phyloP scores from a whole-genome alignment of 208 protist genomes.

The Borovskyia barvae region DNA sequence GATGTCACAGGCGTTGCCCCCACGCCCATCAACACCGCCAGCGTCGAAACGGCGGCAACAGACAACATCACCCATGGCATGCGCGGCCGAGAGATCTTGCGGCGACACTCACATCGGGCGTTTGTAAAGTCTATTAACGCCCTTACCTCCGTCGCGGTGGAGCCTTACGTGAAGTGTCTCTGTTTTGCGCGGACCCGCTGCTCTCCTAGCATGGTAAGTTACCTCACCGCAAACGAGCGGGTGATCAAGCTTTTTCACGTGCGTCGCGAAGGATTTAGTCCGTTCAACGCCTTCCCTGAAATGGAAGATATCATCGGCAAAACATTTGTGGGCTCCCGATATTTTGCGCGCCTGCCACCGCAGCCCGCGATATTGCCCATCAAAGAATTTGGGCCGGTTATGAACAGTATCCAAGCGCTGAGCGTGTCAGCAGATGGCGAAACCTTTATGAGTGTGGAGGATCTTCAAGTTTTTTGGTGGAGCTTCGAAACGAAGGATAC shows the following conservation, averaged over 20 bases:
- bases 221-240: conserved; percentile 84
- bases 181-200: conserved; percentile 55
- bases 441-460: conserved; percentile 86
- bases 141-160: conserved; percentile 76
- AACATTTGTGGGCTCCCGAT: conserved; percentile 45
- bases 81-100: conserved; percentile 58
- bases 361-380: conserved; percentile 65
- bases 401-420: conserved; percentile 72
- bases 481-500: conserved; percentile 67
- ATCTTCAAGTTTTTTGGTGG: conserved; percentile 91
- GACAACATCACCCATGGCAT: conserved; percentile 50
- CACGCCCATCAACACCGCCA: conserved; percentile 23
- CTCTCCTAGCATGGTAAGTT: conserved; percentile 81
- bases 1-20: conserved; percentile 19
- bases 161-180: conserved; percentile 74
- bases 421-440: conserved; percentile 72
- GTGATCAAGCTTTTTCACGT: conserved; percentile 88
- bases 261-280: conserved; percentile 71
- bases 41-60: conserved; percentile 37
- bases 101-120: conserved; percentile 80
- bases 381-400: conserved; percentile 72
- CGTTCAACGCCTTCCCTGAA: conserved; percentile 66
- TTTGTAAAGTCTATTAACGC: conserved; percentile 83
- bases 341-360: conserved; percentile 64
- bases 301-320: conserved; percentile 66